phyloP scores from a whole-genome alignment of 441 rosid species.

The Theobroma grandiflorum region DNA sequence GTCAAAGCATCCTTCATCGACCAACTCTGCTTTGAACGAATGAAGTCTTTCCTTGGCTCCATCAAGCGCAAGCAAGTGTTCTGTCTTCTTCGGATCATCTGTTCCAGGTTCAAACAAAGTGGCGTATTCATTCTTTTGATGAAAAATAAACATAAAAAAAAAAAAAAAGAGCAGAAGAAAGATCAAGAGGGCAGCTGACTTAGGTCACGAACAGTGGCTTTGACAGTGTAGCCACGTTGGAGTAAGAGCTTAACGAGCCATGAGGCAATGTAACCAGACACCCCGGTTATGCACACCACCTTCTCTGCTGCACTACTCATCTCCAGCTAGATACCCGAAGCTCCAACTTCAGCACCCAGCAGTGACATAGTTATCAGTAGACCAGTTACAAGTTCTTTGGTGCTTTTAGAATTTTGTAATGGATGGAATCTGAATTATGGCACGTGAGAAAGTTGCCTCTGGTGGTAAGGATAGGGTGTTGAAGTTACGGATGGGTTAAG shows the following conservation, averaged over 20 bases:
- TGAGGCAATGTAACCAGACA: constrained; percentile 43
- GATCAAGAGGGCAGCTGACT: constrained; percentile 3
- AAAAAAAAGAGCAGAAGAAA: not conserved
- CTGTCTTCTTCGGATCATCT: constrained; percentile 50
- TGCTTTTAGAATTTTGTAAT: no score
- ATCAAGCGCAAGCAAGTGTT: constrained; percentile 45
- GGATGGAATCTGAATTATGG: no score
- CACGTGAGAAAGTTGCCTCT: constrained; percentile 89
- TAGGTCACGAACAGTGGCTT: constrained; percentile 41
- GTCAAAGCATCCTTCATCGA: constrained; percentile 22
- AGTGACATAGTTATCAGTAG: no score
- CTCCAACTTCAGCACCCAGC: no score
- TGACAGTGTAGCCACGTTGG: constrained; percentile 35
- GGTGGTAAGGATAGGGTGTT: constrained; percentile 92
- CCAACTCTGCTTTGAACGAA: constrained; percentile 37
- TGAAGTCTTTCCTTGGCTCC: constrained; percentile 58
- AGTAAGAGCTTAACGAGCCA: constrained; percentile 40
- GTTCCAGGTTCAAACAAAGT: not conserved
- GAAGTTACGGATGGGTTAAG: constrained; percentile 94
- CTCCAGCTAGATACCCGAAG: not conserved
- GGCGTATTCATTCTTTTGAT: not conserved
- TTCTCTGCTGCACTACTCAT: constrained; percentile 31
- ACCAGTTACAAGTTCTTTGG: no score
- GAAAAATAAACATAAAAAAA: not conserved
- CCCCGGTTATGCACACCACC: constrained; percentile 38